phyloP scores from a whole-genome alignment of 2,329 filamentous ascomycete genomes.

The Cordyceps militaris region DNA sequence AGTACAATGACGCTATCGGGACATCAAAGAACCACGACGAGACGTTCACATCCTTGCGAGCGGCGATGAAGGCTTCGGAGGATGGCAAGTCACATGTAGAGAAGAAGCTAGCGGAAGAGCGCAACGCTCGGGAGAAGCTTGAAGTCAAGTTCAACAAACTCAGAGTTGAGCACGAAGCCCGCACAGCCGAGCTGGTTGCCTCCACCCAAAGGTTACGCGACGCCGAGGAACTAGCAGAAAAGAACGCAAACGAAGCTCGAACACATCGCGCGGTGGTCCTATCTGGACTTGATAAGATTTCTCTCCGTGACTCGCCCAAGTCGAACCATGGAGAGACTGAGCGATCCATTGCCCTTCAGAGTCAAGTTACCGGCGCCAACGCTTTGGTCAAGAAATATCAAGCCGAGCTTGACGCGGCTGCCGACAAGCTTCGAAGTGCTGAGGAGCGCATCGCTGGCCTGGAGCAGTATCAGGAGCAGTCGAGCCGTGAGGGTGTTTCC shows the following conservation, averaged over 20 bases:
- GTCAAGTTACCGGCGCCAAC: slow-evolving; percentile 72
- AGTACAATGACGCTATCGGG: slow-evolving; percentile 60
- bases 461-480: slow-evolving; percentile 95
- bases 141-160: slow-evolving; percentile 72
- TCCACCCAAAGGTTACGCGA: slow-evolving; percentile 70
- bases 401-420: slow-evolving; percentile 75
- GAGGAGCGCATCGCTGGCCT: slow-evolving; percentile 96
- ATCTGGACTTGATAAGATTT: slow-evolving; percentile 70
- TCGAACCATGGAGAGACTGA: slow-evolving; percentile 49
- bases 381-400: slow-evolving; percentile 81
- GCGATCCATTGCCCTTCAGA: slow-evolving; percentile 66
- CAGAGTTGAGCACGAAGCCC: slow-evolving; percentile 74
- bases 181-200: slow-evolving; percentile 68
- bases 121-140: slow-evolving; percentile 62
- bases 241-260: slow-evolving; percentile 78
- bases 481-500: slow-evolving; percentile 83
- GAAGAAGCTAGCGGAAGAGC: slow-evolving; percentile 76
- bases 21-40: slow-evolving; percentile 62
- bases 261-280: slow-evolving; percentile 79
- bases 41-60: slow-evolving; percentile 67
- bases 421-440: slow-evolving; percentile 82
- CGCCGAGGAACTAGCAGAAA: slow-evolving; percentile 80
- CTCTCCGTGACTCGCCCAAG: slow-evolving; percentile 44
- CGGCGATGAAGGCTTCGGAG: slow-evolving; percentile 70
- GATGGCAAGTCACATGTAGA: slow-evolving; percentile 73